Conservation (phyloP, 768 basidiomycete species). For the Gloeopeniophorella convolvens region DNA sequence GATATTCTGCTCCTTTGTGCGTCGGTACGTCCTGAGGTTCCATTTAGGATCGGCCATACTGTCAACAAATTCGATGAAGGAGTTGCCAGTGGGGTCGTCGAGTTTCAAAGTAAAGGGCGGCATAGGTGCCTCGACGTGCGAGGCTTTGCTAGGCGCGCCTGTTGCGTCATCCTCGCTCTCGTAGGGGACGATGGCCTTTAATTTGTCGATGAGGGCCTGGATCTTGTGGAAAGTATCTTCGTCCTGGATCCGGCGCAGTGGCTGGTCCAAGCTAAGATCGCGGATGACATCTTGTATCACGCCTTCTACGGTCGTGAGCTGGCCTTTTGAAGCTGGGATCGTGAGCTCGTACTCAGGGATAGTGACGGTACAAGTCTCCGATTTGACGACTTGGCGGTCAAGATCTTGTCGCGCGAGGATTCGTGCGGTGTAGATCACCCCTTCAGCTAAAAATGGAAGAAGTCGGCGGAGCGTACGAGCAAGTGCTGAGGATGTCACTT, state of each 20-base stretch:
- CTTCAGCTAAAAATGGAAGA: no score
- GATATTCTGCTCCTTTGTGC: constrained; percentile 77
- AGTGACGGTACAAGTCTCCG: constrained; percentile 67
- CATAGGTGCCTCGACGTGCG: constrained; percentile 47
- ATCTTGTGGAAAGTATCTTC: constrained; percentile 68
- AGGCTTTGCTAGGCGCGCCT: constrained; percentile 28
- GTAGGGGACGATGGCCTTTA: constrained; percentile 59
- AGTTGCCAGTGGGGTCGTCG: constrained; percentile 93
- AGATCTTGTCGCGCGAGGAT: constrained; percentile 73
- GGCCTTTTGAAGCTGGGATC: constrained; percentile 82
- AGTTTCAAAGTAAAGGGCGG: constrained; percentile 73
- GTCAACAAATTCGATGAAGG: constrained; percentile 88
- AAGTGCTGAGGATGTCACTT: constrained; percentile 28
- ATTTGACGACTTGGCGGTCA: constrained; percentile 90
- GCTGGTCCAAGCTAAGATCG: constrained; percentile 79
- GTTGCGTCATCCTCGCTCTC: constrained; percentile 41
- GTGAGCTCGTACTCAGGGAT: constrained; percentile 90
- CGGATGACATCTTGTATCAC: constrained; percentile 74
- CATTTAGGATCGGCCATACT: constrained; percentile 90
- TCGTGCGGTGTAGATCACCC: constrained; percentile 72
- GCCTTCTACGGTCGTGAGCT: constrained; percentile 96
- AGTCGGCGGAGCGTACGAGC: no score
- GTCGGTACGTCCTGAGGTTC: constrained; percentile 76
- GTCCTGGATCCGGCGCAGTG: constrained; percentile 74
- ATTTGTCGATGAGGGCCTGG: constrained; percentile 59